Evolutionary conservation across 2,329 filamentous ascomycete species (phyloP).

Genomic region (Clarireedia sp.): DNA sequence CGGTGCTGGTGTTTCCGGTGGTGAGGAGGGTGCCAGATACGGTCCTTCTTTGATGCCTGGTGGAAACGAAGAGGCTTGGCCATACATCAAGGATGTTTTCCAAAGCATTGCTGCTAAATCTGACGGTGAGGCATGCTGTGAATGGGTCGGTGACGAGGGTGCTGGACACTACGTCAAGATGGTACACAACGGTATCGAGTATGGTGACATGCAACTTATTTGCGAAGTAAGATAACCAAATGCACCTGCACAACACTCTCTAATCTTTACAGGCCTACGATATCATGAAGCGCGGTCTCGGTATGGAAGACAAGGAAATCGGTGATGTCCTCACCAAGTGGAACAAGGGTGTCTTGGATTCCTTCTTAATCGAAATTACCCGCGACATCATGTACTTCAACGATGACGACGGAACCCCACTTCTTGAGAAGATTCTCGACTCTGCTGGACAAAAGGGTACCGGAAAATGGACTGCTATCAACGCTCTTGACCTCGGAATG

Average conservation of each 20-base stretch:
- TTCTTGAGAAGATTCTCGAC: constrained; percentile 98
- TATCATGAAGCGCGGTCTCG: constrained; percentile 97
- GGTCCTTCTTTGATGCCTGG: constrained; percentile 98
- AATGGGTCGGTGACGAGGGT: constrained; percentile 99
- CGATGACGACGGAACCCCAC: constrained; percentile 81
- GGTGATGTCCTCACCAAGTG: constrained; percentile 89
- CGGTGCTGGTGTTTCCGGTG: constrained; percentile 94
- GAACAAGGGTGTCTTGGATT: constrained; percentile 98
- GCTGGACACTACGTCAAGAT: constrained; percentile 99
- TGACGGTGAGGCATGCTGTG: constrained; percentile 94
- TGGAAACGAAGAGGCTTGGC: constrained; percentile 97
- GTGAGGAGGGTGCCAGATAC: constrained; percentile 97
- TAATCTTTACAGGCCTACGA: constrained; percentile 72
- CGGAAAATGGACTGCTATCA: constrained; percentile 99
- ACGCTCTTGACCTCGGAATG: constrained; percentile 96
- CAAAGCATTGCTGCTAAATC: constrained; percentile 97
- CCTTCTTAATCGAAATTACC: constrained; percentile 98
- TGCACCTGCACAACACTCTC: not conserved
- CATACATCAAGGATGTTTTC: constrained; percentile 97
- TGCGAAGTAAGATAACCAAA: constrained; percentile 66
- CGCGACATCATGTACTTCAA: constrained; percentile 98
- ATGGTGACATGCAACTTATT: constrained; percentile 99
- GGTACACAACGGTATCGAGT: constrained; percentile 99
- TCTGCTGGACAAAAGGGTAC: constrained; percentile 99
- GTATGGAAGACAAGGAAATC: constrained; percentile 85